These are phyloP conservation scores for Ballota nigra DNA, from an alignment of 257 asterid species.

Conservation along the genomic window DNA sequence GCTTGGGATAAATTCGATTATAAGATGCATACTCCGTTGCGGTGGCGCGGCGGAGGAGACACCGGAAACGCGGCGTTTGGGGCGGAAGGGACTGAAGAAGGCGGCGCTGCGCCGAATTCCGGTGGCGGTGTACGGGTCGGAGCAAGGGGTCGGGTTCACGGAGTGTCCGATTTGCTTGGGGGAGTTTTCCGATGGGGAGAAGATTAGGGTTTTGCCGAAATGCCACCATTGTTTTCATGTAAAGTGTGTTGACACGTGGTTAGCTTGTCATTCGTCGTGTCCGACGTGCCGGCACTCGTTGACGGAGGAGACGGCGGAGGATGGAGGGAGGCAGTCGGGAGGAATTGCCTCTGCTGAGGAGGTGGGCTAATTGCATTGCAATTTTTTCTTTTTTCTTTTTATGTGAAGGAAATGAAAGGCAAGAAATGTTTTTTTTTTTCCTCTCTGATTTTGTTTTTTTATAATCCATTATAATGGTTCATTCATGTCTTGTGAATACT, in stretches of 20 bases:
- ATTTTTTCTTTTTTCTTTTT: not conserved
- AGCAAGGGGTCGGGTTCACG: conserved; percentile 33
- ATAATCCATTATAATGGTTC: not conserved
- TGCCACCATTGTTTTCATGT: conserved; percentile 77
- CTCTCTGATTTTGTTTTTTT: not conserved
- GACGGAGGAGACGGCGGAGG: conserved; percentile 43
- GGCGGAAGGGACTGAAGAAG: conserved; percentile 57
- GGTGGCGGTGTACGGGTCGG: conserved; percentile 52
- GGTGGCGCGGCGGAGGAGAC: conserved; percentile 23
- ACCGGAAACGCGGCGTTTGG: conserved; percentile 25
- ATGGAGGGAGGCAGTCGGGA: conserved; percentile 19
- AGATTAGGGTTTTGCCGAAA: conserved; percentile 62
- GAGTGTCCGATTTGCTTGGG: conserved; percentile 81
- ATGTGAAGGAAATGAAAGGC: not conserved
- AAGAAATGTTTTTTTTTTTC: not conserved
- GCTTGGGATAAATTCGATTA: conserved; percentile 63
- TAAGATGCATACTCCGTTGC: conserved; percentile 54
- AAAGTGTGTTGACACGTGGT: conserved; percentile 69
- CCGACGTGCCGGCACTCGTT: conserved; percentile 74
- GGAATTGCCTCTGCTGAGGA: conserved; percentile 42
- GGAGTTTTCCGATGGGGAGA: conserved; percentile 73
- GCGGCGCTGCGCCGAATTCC: conserved; percentile 54
- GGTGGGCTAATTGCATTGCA: conserved; percentile 31
- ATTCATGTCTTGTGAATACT: conserved; percentile 3
- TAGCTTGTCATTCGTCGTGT: conserved; percentile 70